A percentile compares a stretch with the other conserved stretches of the same genome.
Evolutionary conservation across 1,284 basidiomycete species (phyloP).

Genomic region (Apiotrichum akiyoshidainum): DNA sequence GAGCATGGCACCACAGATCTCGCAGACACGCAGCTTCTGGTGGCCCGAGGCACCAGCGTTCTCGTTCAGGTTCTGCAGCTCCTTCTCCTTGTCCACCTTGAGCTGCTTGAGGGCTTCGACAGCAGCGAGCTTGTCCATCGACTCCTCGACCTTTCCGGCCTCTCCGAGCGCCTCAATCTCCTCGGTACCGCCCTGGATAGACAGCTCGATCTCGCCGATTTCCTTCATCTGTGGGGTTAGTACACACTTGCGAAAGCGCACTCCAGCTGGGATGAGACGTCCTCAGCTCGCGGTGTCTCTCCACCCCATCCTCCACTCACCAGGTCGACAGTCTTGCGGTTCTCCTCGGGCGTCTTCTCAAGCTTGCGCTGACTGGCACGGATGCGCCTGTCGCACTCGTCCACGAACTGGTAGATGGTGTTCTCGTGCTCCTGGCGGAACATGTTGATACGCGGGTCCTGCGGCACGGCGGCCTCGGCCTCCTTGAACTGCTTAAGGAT

Average conservation of each 20-base stretch:
- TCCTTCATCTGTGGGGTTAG: conserved; percentile 75
- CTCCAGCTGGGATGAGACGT: background rate
- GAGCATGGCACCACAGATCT: conserved; percentile 98
- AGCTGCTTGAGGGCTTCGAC: conserved; percentile 97
- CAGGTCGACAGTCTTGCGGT: conserved; percentile 95
- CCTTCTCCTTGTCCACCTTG: conserved; percentile 95
- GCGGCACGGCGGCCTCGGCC: conserved; percentile 69
- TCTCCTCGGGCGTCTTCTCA: conserved; percentile 99
- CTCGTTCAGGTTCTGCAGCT: conserved; percentile 93
- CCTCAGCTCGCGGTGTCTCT: background rate
- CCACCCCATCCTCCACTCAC: conserved; percentile 51
- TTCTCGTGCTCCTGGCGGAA: conserved; percentile 94
- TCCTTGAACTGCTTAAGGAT: conserved; percentile 86
- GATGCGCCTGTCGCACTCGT: conserved; percentile 97
- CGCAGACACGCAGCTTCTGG: conserved; percentile 98
- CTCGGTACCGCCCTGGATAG: conserved; percentile 95
- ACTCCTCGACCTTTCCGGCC: conserved; percentile 96
- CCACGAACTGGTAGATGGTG: conserved; percentile 92
- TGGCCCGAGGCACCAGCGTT: conserved; percentile 98
- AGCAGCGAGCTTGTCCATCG: conserved; percentile 93
- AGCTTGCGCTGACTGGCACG: conserved; percentile 86
- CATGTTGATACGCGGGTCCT: conserved; percentile 71
- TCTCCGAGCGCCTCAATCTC: conserved; percentile 96
- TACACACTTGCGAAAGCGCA: background rate
- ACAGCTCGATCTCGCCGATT: conserved; percentile 97